These are phyloP conservation scores for Salpingoeca rosetta DNA, from an alignment of 78 protist genomes.

Conservation along the genomic window DNA sequence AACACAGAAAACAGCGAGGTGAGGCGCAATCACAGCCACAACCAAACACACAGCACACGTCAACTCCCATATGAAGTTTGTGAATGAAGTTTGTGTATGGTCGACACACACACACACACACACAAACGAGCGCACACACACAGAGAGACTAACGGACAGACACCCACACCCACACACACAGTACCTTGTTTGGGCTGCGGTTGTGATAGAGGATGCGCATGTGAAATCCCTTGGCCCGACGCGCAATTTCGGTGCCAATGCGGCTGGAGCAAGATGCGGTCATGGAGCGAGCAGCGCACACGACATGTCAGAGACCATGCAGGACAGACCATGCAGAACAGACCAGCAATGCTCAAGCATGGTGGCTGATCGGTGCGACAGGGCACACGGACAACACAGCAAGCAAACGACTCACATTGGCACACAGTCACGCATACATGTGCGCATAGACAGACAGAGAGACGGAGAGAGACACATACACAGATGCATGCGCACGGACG, in stretches of 20 bases:
- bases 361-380: not conserved
- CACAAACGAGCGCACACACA: too few relatives aligned
- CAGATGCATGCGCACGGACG: not conserved
- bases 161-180: too few relatives aligned
- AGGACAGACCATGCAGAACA: not conserved
- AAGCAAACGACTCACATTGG: not conserved
- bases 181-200: too few relatives aligned
- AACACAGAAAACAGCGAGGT: not conserved
- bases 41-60: not conserved
- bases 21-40: not conserved
- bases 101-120: too few relatives aligned
- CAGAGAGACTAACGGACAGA: too few relatives aligned
- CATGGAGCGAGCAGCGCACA: too few relatives aligned
- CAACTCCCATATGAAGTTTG: too few relatives aligned
- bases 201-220: too few relatives aligned
- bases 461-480: not conserved
- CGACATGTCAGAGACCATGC: not conserved
- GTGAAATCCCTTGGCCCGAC: too few relatives aligned
- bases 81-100: too few relatives aligned
- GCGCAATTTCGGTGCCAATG: too few relatives aligned
- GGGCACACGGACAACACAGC: not conserved
- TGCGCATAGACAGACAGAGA: not conserved
- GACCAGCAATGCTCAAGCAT: not conserved
- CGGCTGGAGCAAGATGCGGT: too few relatives aligned
- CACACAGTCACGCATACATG: not conserved